Base-by-base conservation (phyloP, 2,329 filamentous ascomycete genomes). In the Paecilomyces formosus region DNA sequence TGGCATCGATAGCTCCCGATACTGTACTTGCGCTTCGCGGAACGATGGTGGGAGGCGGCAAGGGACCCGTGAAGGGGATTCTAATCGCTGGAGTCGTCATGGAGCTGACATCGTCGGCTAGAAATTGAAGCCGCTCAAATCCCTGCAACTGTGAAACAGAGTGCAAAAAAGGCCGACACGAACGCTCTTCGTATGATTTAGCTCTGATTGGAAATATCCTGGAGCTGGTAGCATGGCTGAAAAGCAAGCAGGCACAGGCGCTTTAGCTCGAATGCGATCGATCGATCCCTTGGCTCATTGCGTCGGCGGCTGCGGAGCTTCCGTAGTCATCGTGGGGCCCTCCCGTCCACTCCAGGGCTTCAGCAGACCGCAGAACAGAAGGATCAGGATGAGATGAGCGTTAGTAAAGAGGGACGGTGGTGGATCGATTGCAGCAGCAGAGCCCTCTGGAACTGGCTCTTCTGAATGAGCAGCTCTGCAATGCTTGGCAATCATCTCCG, bases 31-130 rank as follows among this genome's bases (percentile, higher is more conserved):
- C 92, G 61, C 83, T 85, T 54, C 81, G 74, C 3, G 94, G 94
- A 60, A 91, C 82, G 70, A 94, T 86, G 56, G 81, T 83, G 2
- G 92, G 89, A 26, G 87, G 79, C 24, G 92, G 86, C 57, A 97
- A 82, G 50, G 89, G 87, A 64, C 89, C 86, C 69, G 91, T 96
- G 72, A 93, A 97, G 60, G 93, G 93, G 67, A 97, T 95, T 65
- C 92, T 87, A 78, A 96, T 87, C 59, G 91, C 83, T 67, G 88
- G 83, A 74, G 84, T 88, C 74, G 82, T 82, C 85, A 89, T 88
- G 70, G 67, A 73, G 62, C 63, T 66, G 65, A 62, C 72, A 75
- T 75, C 66, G 60, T 70, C 39, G 3, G 39, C 39, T n/a, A 21
- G 39, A 45, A 45, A 18, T 21, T 1, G 18, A 18, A n/a, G 13